Evolutionary conservation across 202 grass and related monocot genomes (phyloP).

Genomic region (Carex arenaria): DNA sequence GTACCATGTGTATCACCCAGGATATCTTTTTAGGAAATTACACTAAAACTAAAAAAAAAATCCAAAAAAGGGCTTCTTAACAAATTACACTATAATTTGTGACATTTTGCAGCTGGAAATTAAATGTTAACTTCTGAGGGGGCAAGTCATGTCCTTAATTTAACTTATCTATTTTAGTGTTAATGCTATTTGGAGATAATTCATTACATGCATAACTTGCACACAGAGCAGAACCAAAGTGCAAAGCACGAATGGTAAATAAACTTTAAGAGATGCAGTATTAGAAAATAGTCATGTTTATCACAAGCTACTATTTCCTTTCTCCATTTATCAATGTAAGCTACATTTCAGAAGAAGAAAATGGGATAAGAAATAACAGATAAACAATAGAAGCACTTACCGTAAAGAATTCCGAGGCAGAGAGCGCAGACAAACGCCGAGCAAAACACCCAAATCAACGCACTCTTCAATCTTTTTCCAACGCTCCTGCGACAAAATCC

Average conservation of each 20-base stretch:
- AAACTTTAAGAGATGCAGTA: not conserved
- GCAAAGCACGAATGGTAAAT: not conserved
- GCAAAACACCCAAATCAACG: constrained; percentile 72
- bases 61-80: not conserved
- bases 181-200: not conserved
- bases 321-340: not conserved
- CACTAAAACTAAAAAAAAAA: too few relatives aligned
- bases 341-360: not conserved
- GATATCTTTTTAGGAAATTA: not conserved
- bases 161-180: not conserved
- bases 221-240: not conserved
- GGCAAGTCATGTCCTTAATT: not conserved
- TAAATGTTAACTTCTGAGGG: not conserved
- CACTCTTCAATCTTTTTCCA: constrained; percentile 70
- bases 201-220: not conserved
- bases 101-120: not conserved
- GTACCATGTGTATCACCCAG: not conserved
- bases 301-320: not conserved
- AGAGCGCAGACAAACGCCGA: constrained; percentile 79
- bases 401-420: constrained; percentile 85
- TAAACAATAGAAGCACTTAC: constrained; percentile 23
- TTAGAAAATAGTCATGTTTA: not conserved
- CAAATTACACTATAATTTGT: not conserved
- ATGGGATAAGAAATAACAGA: not conserved
- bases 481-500: constrained; percentile 46